Conservation (phyloP, 2,329 filamentous ascomycete genomes). For the Cytospora piceicola region DNA sequence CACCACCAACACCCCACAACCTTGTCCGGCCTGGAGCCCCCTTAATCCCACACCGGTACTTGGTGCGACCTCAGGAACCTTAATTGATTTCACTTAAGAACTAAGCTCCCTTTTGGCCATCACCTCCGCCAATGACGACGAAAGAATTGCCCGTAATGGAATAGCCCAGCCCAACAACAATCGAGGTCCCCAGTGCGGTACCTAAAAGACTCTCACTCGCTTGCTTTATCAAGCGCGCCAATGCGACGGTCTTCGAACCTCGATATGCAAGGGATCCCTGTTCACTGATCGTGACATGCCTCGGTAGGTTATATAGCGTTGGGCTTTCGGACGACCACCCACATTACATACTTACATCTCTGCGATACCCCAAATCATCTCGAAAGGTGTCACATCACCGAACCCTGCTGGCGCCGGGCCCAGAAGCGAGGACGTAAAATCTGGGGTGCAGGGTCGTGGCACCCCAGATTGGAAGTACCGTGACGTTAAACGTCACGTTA, state of each 20-base stretch:
- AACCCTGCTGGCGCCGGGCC: not conserved
- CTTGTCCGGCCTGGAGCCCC: too few species aligned
- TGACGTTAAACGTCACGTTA: not conserved
- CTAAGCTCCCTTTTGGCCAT: not conserved
- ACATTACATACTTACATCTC: too few species aligned
- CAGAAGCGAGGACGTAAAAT: not conserved
- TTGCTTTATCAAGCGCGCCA: not conserved
- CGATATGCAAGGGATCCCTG: not conserved
- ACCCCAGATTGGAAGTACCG: not conserved
- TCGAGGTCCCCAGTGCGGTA: not conserved
- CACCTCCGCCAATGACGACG: not conserved
- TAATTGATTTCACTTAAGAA: not conserved
- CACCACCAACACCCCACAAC: too few species aligned
- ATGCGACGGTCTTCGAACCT: not conserved
- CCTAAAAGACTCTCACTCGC: not conserved
- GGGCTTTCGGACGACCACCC: too few species aligned
- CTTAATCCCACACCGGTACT: not conserved
- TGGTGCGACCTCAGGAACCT: too few species aligned
- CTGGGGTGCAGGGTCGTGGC: conserved; percentile 1
- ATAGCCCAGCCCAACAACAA: too few species aligned
- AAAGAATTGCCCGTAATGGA: not conserved
- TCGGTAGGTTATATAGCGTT: not conserved
- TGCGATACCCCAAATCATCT: not conserved
- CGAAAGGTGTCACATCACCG: not conserved
- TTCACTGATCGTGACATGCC: not conserved